Evolutionary conservation across 768 basidiomycete species (phyloP).

Genomic region (Postia placenta): DNA sequence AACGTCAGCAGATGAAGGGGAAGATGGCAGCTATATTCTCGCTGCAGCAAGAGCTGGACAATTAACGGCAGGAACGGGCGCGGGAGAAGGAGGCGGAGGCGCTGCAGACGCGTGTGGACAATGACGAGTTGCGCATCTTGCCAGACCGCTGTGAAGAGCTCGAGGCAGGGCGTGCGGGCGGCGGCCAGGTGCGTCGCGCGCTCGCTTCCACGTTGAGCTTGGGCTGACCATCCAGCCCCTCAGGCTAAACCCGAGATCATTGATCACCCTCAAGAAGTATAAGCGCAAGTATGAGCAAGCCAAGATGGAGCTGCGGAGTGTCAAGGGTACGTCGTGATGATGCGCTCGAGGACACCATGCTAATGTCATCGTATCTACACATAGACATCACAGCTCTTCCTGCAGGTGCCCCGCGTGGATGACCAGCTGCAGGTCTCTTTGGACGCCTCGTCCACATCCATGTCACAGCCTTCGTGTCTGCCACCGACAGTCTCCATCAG

Average conservation of each 20-base stretch:
- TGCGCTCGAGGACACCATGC: slow-evolving; percentile 3
- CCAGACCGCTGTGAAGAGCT: slow-evolving; percentile 63
- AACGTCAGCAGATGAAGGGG: slow-evolving; percentile 61
- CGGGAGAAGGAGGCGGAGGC: slow-evolving; percentile 55
- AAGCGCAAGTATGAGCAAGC: slow-evolving; percentile 93
- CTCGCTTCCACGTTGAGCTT: no score
- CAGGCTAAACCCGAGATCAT: slow-evolving; percentile 62
- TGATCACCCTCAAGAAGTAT: slow-evolving; percentile 82
- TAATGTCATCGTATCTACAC: slow-evolving; percentile 26
- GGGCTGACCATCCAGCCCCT: no score
- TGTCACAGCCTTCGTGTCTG: slow-evolving; percentile 86
- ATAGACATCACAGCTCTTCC: slow-evolving; percentile 93
- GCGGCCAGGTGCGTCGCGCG: slow-evolving; percentile 24
- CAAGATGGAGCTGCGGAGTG: slow-evolving; percentile 89
- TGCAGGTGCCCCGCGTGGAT: slow-evolving; percentile 74
- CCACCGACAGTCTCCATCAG: slow-evolving; percentile 81
- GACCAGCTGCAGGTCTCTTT: slow-evolving; percentile 83
- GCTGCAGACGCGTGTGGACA: slow-evolving; percentile 53
- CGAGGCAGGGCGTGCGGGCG: slow-evolving; percentile 52
- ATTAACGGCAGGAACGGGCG: slow-evolving; percentile 53
- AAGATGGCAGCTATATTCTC: slow-evolving; percentile 58
- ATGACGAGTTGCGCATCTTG: slow-evolving; percentile 65
- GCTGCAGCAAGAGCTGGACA: slow-evolving; percentile 78
- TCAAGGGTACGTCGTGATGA: slow-evolving; percentile 68
- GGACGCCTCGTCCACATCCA: slow-evolving; percentile 89